Evolutionary conservation across 345 rosid species (phyloP).

Genomic region (Conringia planisiliqua): DNA sequence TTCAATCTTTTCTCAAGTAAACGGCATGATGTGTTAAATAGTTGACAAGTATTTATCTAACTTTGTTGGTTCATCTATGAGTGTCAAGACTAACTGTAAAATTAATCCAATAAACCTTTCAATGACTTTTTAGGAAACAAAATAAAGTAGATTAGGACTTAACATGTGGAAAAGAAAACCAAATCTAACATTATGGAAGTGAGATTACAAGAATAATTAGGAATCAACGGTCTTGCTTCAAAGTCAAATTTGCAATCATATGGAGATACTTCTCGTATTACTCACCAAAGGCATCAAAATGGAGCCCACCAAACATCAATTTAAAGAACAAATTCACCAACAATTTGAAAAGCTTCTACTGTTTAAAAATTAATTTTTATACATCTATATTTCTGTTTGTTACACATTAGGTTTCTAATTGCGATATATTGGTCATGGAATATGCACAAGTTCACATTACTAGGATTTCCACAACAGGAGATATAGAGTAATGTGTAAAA

Average conservation of each 20-base stretch:
- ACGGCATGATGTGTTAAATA: neutral
- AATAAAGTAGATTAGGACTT: neutral
- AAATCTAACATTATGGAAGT: slow-evolving; percentile 1
- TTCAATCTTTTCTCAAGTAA: neutral
- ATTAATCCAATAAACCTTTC: neutral
- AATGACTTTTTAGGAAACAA: neutral
- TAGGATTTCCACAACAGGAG: neutral
- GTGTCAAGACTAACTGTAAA: slow-evolving; percentile 2
- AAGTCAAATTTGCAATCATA: slow-evolving; percentile 27
- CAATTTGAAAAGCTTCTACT: neutral
- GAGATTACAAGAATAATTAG: slow-evolving; percentile 11
- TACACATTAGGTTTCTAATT: neutral
- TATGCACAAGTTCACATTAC: neutral
- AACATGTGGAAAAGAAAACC: neutral
- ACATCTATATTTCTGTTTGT: neutral
- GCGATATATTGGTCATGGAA: neutral
- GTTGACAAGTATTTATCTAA: neutral
- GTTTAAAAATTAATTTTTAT: neutral
- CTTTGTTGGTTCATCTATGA: neutral
- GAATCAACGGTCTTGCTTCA: slow-evolving; percentile 23
- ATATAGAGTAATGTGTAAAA: neutral
- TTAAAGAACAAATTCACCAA: slow-evolving; percentile 26
- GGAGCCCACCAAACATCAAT: slow-evolving; percentile 32
- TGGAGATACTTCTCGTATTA: slow-evolving; percentile 17
- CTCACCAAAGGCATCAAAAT: slow-evolving; percentile 23